Percentiles rank a stretch among this genome's conserved stretches.
These are phyloP conservation scores for Coprinopsis sp. DNA, from an alignment of 768 basidiomycete species.

Conservation along the genomic window DNA sequence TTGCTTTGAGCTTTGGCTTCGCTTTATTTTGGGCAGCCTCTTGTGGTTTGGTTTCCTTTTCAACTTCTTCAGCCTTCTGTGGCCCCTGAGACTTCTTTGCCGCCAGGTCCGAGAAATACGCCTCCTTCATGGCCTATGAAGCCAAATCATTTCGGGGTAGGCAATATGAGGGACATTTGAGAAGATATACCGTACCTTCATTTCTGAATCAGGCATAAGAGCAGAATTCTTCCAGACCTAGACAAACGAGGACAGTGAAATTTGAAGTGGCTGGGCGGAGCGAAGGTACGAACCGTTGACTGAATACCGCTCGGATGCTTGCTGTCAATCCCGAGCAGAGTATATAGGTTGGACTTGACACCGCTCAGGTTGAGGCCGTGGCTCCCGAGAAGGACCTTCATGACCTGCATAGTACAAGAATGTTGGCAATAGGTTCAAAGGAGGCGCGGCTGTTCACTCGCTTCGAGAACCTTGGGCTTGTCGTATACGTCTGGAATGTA, in stretches of 20 bases:
- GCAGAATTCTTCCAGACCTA: constrained; percentile 68
- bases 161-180: not conserved
- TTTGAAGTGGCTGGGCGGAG: not conserved
- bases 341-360: constrained; percentile 72
- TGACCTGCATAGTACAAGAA: constrained; percentile 40
- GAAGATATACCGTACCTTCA: constrained; percentile 41
- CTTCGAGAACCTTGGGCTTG: constrained; percentile 52
- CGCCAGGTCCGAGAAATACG: constrained; percentile 47
- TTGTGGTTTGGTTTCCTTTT: constrained; percentile 3
- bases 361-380: constrained; percentile 64
- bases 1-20: constrained; percentile 2
- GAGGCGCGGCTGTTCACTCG: constrained; percentile 17
- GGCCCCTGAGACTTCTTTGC: constrained; percentile 20
- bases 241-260: not conserved
- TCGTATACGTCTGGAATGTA: constrained; percentile 72
- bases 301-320: constrained; percentile 72
- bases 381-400: constrained; percentile 60
- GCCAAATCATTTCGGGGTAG: not conserved
- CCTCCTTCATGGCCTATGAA: constrained; percentile 65
- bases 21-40: not conserved
- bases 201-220: constrained; percentile 55
- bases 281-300: constrained; percentile 50
- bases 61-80: not conserved
- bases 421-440: not conserved
- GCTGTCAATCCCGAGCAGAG: constrained; percentile 60